A percentile compares a stretch with the other conserved stretches of the same genome.
phyloP scores from a whole-genome alignment of 2,329 filamentous ascomycete genomes.

The Fusarium sp. region DNA sequence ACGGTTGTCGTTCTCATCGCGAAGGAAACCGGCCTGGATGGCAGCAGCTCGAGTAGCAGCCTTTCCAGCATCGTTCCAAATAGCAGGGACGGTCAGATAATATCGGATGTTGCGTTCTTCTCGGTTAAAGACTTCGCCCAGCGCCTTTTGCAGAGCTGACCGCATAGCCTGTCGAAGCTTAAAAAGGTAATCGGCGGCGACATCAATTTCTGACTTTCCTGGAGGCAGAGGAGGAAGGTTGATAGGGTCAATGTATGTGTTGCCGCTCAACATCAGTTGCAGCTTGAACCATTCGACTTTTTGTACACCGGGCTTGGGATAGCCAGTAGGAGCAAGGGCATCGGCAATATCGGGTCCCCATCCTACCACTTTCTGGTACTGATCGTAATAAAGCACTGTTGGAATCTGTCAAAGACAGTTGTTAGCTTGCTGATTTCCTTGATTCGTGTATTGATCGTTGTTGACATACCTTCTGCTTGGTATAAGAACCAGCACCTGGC shows the following conservation, averaged over 20 bases:
- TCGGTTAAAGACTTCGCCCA: constrained; percentile 96
- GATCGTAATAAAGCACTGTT: constrained; percentile 99
- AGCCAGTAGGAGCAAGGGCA: constrained; percentile 93
- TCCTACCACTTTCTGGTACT: constrained; percentile 99
- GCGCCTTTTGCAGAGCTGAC: constrained; percentile 91
- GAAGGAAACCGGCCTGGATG: constrained; percentile 95
- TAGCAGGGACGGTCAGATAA: constrained; percentile 97
- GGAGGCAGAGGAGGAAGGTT: constrained; percentile 97
- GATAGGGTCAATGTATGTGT: constrained; percentile 99
- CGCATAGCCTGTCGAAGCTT: constrained; percentile 98
- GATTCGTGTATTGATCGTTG: not conserved
- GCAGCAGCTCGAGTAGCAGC: constrained; percentile 94
- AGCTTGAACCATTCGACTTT: constrained; percentile 99
- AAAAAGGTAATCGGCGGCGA: constrained; percentile 99
- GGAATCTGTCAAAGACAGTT: constrained; percentile 74
- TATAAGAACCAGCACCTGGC: constrained; percentile 96
- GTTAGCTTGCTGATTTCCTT: constrained; percentile 15
- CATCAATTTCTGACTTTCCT: constrained; percentile 98
- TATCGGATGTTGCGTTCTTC: constrained; percentile 98
- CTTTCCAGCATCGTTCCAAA: constrained; percentile 99
- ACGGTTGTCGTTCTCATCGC: constrained; percentile 97
- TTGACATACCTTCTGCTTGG: constrained; percentile 89
- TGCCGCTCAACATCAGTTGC: constrained; percentile 97
- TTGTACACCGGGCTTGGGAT: constrained; percentile 96
- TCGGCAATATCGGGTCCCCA: constrained; percentile 99